Base-by-base conservation (phyloP, 148 eudicot genomes). In the Dysphania ambrosioides region DNA sequence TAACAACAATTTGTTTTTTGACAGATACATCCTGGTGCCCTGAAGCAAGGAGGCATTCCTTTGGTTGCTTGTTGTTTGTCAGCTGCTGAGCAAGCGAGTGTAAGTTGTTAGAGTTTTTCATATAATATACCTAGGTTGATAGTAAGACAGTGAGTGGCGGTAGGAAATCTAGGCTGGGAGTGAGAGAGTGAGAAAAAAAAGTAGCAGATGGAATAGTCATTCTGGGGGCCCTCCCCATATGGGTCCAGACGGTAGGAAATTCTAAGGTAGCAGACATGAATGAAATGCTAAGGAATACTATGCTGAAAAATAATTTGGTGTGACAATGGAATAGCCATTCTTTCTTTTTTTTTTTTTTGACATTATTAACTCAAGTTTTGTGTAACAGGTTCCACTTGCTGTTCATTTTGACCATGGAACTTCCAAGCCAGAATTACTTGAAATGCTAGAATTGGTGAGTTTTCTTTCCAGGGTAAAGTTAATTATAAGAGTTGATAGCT, bases 321-420 rank as follows among this genome's bases (percentile, higher is more conserved):
- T 47, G 53, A 21, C 13, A 44, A 44, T 44, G 51, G 51, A 44
- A 15, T 2, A 44, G 12, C 3, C 51, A 12, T 15, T 2, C 53
- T 47, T 2, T 15, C 16, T 47, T 47, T 47, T 15, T 2, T 21
- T 47, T 2, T 15, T 47, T 47, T 47, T 47, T 3, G 53, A 21
- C 53, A 47, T 2, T 16, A 47, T 16, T 16, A 47, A 47, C 53
- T 42, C 53, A 16, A 0, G 16, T 13, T 66, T 21, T 42, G 27
- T 53, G 8, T 76, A 61, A 71, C 88, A 95, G 99, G 97, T 95
- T 71, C 97, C 99, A 32, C 68, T 95, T 69, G 85, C 99, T 7
- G 93, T 92, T 79, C 99, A 95, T 83, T 95, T 88, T 77, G 99
- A 95, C 80, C 99, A 95, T 78, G 99, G 99, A 77, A 85, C 82